phyloP scores from a whole-genome alignment of 148 eudicot genomes.

The Heliosperma pusillum region DNA sequence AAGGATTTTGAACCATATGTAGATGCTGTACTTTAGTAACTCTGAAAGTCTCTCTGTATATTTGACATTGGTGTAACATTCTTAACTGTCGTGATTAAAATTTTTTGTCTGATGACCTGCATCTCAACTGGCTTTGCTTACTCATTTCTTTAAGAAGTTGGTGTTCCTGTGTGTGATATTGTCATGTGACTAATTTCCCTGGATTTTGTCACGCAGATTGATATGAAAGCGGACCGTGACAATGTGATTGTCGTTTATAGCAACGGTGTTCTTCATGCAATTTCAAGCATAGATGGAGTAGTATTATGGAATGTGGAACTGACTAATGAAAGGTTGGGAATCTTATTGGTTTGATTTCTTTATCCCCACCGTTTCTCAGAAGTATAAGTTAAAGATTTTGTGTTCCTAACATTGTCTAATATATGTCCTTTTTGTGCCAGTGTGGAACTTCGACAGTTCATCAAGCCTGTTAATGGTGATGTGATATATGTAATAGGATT shows the following conservation, averaged over 20 bases:
- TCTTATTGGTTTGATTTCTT: conserved; percentile 10
- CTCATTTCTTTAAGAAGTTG: not conserved
- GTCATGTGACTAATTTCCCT: conserved; percentile 7
- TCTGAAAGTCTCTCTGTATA: not conserved
- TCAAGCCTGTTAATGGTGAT: conserved; percentile 60
- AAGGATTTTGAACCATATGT: not conserved
- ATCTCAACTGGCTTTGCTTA: not conserved
- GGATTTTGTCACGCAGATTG: conserved; percentile 45
- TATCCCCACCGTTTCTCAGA: not conserved
- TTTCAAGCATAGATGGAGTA: conserved; percentile 91
- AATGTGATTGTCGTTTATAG: conserved; percentile 64
- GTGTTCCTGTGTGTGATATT: conserved; percentile 4
- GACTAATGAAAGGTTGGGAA: conserved; percentile 60
- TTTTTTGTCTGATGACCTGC: not conserved
- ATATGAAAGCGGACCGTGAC: conserved; percentile 66
- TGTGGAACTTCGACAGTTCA: conserved; percentile 59
- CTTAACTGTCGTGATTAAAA: conserved; percentile 7
- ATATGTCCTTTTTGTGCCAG: conserved; percentile 44
- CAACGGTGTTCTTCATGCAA: conserved; percentile 69
- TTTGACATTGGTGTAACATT: not conserved
- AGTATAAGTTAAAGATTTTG: not conserved
- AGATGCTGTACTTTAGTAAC: not conserved
- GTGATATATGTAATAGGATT: conserved; percentile 62
- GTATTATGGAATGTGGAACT: conserved; percentile 71
- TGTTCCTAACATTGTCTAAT: not conserved